A percentile compares a stretch with the other conserved stretches of the same genome.
phyloP scores from a whole-genome alignment of 108 stramenopile genomes.

The Schizochytrium sp. region DNA sequence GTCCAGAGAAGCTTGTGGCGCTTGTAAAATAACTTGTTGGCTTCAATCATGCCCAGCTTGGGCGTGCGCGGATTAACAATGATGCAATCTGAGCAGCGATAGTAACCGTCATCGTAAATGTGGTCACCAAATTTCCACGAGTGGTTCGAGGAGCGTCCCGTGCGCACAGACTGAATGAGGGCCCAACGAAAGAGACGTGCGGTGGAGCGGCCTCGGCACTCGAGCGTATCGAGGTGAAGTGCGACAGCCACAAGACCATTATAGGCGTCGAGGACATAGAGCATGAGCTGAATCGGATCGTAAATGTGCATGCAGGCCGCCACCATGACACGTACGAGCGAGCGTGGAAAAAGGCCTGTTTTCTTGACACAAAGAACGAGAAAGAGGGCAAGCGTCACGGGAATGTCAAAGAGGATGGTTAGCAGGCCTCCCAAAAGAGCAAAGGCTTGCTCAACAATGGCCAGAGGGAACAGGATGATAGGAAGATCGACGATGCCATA shows the following conservation, averaged over 20 bases:
- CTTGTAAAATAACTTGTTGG: background rate
- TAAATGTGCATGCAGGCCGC: background rate
- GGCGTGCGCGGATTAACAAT: background rate
- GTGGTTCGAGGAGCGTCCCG: background rate
- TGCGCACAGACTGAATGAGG: background rate
- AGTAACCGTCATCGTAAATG: background rate
- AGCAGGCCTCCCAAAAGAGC: background rate
- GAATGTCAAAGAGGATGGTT: background rate
- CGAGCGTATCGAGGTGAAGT: background rate
- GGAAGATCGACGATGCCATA: background rate
- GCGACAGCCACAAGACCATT: background rate
- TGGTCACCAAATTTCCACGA: background rate
- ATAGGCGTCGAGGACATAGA: background rate
- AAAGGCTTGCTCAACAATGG: background rate
- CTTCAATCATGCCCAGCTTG: background rate
- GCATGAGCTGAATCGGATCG: background rate
- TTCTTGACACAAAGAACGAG: background rate
- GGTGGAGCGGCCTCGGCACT: slow-evolving; percentile 1
- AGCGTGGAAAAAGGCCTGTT: background rate
- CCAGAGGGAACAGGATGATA: background rate
- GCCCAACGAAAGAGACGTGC: background rate
- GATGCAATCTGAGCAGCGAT: background rate
- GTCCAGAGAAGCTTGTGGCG: slow-evolving; percentile 8
- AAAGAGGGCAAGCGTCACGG: background rate
- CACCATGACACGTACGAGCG: background rate